phyloP scores from a whole-genome alignment of 139 green algal genomes.

The Tetradesmus lagerheimii region DNA sequence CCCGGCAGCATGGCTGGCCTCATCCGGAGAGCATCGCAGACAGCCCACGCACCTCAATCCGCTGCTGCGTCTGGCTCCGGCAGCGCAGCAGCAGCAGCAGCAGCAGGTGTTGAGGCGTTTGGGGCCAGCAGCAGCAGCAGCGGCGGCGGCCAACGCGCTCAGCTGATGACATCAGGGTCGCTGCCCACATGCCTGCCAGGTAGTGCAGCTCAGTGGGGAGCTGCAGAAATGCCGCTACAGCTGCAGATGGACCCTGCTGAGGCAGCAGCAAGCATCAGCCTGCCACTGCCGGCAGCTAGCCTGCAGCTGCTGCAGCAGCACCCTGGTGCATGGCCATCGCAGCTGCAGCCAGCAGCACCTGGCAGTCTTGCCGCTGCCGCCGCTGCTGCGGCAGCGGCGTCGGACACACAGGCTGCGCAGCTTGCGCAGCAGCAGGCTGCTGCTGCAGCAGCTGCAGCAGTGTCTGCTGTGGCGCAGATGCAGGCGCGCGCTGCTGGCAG shows the following conservation, averaged over 20 bases:
- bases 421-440: background rate
- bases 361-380: background rate
- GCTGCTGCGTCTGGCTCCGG: background rate
- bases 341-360: background rate
- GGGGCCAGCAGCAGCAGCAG: background rate
- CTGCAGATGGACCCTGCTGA: background rate
- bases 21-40: background rate
- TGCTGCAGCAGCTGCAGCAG: background rate
- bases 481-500: background rate
- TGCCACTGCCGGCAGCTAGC: background rate
- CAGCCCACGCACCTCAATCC: background rate
- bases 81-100: background rate
- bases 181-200: background rate
- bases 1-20: background rate
- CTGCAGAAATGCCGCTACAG: background rate
- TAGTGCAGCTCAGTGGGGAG: background rate
- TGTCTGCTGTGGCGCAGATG: background rate
- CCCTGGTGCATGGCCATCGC: background rate
- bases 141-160: background rate
- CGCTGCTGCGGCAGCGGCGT: background rate
- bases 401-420: background rate
- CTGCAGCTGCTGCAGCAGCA: constrained; percentile 37
- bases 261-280: background rate
- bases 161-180: background rate
- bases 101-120: background rate